phyloP scores from a whole-genome alignment of 108 stramenopile genomes.

The Skeletonema grethae region DNA sequence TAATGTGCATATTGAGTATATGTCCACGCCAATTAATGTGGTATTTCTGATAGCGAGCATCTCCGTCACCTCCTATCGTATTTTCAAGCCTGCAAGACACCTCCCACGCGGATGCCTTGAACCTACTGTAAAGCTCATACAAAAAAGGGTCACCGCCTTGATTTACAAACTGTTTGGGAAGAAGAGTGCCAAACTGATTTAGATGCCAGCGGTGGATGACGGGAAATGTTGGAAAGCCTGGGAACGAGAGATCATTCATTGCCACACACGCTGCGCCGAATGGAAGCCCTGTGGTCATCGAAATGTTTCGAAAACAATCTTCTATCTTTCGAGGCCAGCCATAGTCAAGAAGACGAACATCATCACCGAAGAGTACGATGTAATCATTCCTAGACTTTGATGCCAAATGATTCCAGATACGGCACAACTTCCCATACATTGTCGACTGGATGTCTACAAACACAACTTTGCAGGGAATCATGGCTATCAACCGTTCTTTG shows the following conservation, averaged over 20 bases:
- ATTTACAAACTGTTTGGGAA: constrained; percentile 43
- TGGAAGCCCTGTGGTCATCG: constrained; percentile 15
- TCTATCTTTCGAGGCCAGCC: constrained; percentile 37
- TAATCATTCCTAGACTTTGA: constrained; percentile 24
- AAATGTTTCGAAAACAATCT: constrained; percentile 23
- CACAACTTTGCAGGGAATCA: constrained; percentile 25
- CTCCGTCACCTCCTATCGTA: constrained; percentile 36
- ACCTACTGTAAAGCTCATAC: constrained; percentile 48
- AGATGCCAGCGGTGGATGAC: constrained; percentile 45
- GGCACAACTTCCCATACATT: constrained; percentile 48
- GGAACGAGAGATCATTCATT: constrained; percentile 39
- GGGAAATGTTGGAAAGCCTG: constrained; percentile 50
- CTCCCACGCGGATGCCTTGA: constrained; percentile 17
- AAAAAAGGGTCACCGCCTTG: constrained; percentile 49
- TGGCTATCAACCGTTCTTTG: constrained; percentile 15
- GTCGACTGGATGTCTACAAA: constrained; percentile 30
- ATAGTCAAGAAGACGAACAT: constrained; percentile 15
- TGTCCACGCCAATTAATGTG: constrained; percentile 27
- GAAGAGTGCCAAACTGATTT: constrained; percentile 24
- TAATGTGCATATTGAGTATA: constrained; percentile 25
- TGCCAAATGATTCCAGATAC: constrained; percentile 47
- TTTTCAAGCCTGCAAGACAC: constrained; percentile 36
- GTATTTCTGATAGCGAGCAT: constrained; percentile 37
- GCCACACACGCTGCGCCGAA: constrained; percentile 54
- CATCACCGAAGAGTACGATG: constrained; percentile 24